Base-by-base conservation (phyloP, 371 early-diverging fungal genomes). In the Actinomortierella wolfii region DNA sequence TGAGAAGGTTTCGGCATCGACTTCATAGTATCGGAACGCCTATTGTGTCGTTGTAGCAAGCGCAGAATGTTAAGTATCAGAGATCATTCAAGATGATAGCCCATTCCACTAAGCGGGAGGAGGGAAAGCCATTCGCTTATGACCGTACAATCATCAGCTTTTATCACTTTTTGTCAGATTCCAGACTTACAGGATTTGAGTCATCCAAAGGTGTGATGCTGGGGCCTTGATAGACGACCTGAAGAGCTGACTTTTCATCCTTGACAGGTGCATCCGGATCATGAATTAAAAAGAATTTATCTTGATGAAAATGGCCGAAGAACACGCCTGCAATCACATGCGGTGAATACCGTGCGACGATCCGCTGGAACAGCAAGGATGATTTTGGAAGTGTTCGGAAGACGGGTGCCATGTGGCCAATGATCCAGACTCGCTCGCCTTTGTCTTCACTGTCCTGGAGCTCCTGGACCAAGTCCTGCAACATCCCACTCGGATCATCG, bases 251-350 rank as follows among this genome's bases (percentile, higher is more conserved):
- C 25, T 62, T 44, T 6, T 48, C 53, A 41, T 39, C 59, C 25
- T 79, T 73, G 2, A 49, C 61, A 5, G 21, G 20, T 1, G 78
- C 78, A 34, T 70, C 68, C 0, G 74, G 74, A 18, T 73, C 74
- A n/a, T 73, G 74, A 15, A 73, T 43, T 13, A 73, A 59, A 29
- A 67, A 39, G 43, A 73, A 67, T 28, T 73, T 73, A 51, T 73
- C 74, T 47, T 66, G 79, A 57, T 86, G 86, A 18, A 79, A 85
- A 55, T 86, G 86, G 1, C 86, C 86, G 58, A 80, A 82, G 59
- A 86, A 86, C 51, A 85, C 82, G 7, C 76, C 83, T 3, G 83
- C 78, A 63, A 86, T 84, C 2, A 86, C 82, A 75, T 86, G 85
- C 1, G 81, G 83, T 13, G 85, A 75, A 53, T 86, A 86, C 8